A percentile compares a stretch with the other conserved stretches of the same genome.
Evolutionary conservation across 2,329 filamentous ascomycete species (phyloP).

Genomic region (Boeremia exigua): DNA sequence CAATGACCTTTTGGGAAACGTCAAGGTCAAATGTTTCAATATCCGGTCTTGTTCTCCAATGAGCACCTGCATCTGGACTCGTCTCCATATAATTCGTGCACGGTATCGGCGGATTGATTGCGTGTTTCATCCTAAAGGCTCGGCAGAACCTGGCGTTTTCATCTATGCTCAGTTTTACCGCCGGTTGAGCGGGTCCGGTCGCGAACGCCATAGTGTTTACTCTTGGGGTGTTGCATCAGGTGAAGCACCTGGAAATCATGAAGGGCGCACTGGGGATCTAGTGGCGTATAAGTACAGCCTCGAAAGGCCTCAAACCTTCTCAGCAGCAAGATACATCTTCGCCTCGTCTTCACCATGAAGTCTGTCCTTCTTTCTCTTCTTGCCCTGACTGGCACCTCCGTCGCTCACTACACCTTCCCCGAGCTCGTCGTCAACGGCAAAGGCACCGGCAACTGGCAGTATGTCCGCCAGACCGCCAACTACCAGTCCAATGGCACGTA

Average conservation of each 20-base stretch:
- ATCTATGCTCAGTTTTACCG: slow-evolving; percentile 26
- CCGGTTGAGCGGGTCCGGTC: slow-evolving; percentile 18
- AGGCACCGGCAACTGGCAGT: slow-evolving; percentile 38
- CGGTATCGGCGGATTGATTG: slow-evolving; percentile 9
- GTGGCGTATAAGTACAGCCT: slow-evolving; percentile 15
- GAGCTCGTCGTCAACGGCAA: slow-evolving; percentile 32
- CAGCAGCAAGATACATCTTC: neutral
- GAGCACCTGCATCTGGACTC: neutral
- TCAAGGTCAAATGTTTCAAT: slow-evolving; percentile 1
- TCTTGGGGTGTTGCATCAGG: neutral
- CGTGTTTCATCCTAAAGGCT: slow-evolving; percentile 19
- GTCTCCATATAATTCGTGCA: neutral
- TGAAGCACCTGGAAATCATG: neutral
- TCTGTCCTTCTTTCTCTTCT: slow-evolving; percentile 31
- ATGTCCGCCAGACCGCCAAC: slow-evolving; percentile 43
- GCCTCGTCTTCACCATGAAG: slow-evolving; percentile 31
- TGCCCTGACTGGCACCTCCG: slow-evolving; percentile 27
- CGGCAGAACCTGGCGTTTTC: slow-evolving; percentile 15
- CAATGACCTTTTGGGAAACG: neutral
- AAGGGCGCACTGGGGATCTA: neutral
- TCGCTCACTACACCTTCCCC: slow-evolving; percentile 45
- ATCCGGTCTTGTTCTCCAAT: neutral
- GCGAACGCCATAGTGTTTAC: slow-evolving; percentile 6
- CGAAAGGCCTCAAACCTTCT: slow-evolving; percentile 7
- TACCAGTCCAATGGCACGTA: slow-evolving; percentile 41